Conservation (phyloP, 2,329 filamentous ascomycete species). For the Penicillium sp. region DNA sequence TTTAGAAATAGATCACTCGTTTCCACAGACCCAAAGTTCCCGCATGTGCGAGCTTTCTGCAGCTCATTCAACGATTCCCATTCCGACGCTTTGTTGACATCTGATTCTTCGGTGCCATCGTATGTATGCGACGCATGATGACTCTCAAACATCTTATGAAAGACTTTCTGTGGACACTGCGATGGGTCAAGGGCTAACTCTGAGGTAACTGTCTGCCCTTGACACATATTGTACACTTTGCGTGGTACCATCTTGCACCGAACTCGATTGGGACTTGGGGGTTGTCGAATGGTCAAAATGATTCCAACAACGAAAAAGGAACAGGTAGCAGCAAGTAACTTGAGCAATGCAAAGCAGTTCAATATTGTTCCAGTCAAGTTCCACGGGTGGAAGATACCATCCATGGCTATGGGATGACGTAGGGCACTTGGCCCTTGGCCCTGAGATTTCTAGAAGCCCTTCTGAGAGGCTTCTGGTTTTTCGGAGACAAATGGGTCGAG, state of each 20-base stretch:
- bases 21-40: constrained; percentile 63
- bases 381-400: constrained; percentile 1
- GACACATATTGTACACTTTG: constrained; percentile 55
- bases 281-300: constrained; percentile 7
- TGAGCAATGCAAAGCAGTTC: not conserved
- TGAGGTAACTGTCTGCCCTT: constrained; percentile 57
- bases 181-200: constrained; percentile 56
- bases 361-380: not conserved
- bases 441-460: not conserved
- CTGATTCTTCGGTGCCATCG: constrained; percentile 24
- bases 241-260: constrained; percentile 43
- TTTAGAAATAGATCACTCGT: constrained; percentile 69
- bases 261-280: constrained; percentile 16
- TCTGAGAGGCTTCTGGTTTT: not conserved
- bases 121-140: constrained; percentile 15
- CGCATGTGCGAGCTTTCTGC: constrained; percentile 59
- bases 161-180: constrained; percentile 55
- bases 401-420: constrained; percentile 10
- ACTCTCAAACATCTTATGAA: constrained; percentile 56
- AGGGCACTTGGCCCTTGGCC: not conserved
- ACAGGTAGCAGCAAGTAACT: not conserved
- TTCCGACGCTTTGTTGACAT: constrained; percentile 20
- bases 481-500: not conserved
- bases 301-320: not conserved
- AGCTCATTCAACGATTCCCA: constrained; percentile 46